Conservation (phyloP, 306 rosid species). For the Quercus agrifolia region DNA sequence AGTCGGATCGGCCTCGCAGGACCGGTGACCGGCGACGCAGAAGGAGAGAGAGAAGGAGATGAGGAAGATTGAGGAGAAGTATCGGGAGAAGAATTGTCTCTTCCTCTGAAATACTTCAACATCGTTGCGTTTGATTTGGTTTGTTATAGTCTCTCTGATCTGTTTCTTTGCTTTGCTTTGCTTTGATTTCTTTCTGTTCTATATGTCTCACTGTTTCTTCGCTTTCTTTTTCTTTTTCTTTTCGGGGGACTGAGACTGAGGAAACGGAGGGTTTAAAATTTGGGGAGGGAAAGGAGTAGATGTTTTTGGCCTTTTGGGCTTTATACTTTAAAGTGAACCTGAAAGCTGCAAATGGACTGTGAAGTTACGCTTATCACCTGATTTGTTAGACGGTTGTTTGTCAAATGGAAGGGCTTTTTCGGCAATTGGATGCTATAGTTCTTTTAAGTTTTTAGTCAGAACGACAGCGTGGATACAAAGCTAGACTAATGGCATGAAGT, state of each 20-base stretch:
- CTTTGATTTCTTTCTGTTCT: not conserved
- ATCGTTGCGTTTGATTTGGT: constrained; percentile 14
- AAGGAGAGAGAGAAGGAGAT: constrained; percentile 21
- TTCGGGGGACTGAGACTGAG: not conserved
- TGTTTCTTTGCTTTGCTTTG: not conserved
- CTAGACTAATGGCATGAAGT: constrained; percentile 7
- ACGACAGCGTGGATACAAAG: constrained; percentile 37
- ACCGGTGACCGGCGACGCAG: constrained; percentile 57
- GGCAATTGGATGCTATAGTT: not conserved
- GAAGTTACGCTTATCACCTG: constrained; percentile 13
- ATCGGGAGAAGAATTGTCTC: constrained; percentile 43
- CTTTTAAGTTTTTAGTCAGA: not conserved
- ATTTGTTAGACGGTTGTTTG: too few relatives aligned
- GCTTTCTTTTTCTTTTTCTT: not conserved
- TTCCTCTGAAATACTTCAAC: constrained; percentile 43
- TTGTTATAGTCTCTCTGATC: not conserved
- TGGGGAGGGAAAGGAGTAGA: constrained; percentile 49
- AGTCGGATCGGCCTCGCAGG: constrained; percentile 82
- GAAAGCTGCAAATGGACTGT: too few relatives aligned
- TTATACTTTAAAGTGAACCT: not conserved
- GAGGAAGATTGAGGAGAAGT: constrained; percentile 33
- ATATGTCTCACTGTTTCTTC: not conserved
- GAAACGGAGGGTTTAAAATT: constrained; percentile 39
- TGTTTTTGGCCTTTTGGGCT: not conserved
- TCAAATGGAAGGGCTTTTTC: not conserved